A percentile compares a stretch with the other conserved stretches of the same genome.
Evolutionary conservation across 306 rosid species (phyloP).

Genomic region (Gillenia trifoliata): DNA sequence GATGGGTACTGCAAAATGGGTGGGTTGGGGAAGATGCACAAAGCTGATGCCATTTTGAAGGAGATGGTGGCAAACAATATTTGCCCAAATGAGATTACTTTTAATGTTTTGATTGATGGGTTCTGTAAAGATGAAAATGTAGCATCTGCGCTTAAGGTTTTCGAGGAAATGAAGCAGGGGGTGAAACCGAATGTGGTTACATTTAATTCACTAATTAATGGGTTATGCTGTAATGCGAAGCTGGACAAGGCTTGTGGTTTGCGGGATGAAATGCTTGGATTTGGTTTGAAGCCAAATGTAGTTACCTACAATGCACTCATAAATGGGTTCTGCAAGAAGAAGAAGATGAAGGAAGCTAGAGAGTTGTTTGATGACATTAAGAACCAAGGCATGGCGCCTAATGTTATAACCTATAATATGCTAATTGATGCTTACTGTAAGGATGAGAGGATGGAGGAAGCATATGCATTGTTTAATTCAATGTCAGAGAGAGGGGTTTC

Average conservation of each 20-base stretch:
- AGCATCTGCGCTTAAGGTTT: slow-evolving; percentile 47
- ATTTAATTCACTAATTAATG: slow-evolving; percentile 65
- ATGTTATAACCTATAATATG: slow-evolving; percentile 60
- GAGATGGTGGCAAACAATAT: slow-evolving; percentile 62
- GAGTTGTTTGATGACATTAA: slow-evolving; percentile 48
- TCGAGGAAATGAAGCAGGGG: slow-evolving; percentile 70
- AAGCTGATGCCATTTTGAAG: slow-evolving; percentile 72
- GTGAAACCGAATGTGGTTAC: slow-evolving; percentile 59
- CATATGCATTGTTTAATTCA: slow-evolving; percentile 32
- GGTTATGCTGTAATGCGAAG: slow-evolving; percentile 52
- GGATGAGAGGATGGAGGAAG: slow-evolving; percentile 64
- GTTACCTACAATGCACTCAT: slow-evolving; percentile 71
- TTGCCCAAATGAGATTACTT: slow-evolving; percentile 52
- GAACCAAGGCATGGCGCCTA: slow-evolving; percentile 50
- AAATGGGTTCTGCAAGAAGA: slow-evolving; percentile 64
- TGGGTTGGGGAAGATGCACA: slow-evolving; percentile 66
- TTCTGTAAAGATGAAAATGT: slow-evolving; percentile 75
- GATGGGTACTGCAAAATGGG: slow-evolving; percentile 76
- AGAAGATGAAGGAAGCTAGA: slow-evolving; percentile 61
- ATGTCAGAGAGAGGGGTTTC: slow-evolving; percentile 53
- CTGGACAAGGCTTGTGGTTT: slow-evolving; percentile 60
- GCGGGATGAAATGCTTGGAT: slow-evolving; percentile 46
- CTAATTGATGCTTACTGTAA: slow-evolving; percentile 75
- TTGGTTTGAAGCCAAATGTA: slow-evolving; percentile 53
- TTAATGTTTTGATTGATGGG: slow-evolving; percentile 69